phyloP scores from a whole-genome alignment of 1,284 basidiomycete genomes.

The Violaceomyces palustris region DNA sequence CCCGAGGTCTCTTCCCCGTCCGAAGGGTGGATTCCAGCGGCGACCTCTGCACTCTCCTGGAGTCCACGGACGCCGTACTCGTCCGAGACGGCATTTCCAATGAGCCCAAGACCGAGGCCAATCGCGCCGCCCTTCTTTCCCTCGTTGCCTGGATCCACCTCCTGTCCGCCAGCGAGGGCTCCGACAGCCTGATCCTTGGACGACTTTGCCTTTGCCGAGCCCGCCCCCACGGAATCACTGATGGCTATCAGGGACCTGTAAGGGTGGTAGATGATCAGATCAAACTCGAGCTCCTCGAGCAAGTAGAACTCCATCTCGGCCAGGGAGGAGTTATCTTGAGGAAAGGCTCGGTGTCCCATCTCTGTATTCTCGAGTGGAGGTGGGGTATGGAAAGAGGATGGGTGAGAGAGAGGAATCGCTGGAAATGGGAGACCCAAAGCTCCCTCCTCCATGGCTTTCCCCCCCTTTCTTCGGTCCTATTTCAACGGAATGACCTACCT shows the following conservation, averaged over 20 bases:
- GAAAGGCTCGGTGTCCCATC: conserved; percentile 58
- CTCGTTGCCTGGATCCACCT: background rate
- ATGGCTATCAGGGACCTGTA: conserved; percentile 79
- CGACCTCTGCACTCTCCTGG: background rate
- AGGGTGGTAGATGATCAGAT: conserved; percentile 86
- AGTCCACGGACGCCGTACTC: background rate
- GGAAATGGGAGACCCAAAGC: no score
- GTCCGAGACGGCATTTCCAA: no score
- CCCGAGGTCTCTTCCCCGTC: no score
- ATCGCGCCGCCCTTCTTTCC: background rate
- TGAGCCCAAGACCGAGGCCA: background rate
- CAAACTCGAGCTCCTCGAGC: conserved; percentile 91
- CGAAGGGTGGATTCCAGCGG: background rate
- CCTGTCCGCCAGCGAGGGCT: background rate
- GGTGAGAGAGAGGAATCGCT: no score
- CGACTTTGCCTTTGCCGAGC: background rate
- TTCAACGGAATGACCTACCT: no score
- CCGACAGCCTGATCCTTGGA: background rate
- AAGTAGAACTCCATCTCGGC: conserved; percentile 99
- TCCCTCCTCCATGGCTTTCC: no score
- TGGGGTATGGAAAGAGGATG: no score
- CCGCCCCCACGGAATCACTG: conserved; percentile 57
- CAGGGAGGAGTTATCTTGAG: conserved; percentile 72
- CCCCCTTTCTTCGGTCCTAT: no score
- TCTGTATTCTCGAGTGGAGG: no score